These are phyloP conservation scores for Penicillium sclerotiorum DNA, from an alignment of 2,329 filamentous ascomycete species.

Conservation along the genomic window DNA sequence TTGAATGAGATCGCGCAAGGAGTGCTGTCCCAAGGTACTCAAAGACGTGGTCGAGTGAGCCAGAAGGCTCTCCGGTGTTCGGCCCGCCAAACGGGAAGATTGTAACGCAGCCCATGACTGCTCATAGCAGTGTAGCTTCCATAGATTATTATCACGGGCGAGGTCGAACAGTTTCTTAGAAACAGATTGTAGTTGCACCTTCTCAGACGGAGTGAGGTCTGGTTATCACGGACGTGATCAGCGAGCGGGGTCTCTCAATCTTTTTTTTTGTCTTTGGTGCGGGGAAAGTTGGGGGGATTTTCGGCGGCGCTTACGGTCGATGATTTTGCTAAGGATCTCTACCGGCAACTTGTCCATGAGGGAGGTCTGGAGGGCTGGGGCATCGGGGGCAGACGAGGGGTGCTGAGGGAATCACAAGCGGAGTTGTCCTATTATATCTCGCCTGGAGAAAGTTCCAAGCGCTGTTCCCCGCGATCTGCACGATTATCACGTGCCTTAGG, in stretches of 20 bases:
- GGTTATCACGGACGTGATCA: slow-evolving; percentile 20
- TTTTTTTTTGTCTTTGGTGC: slow-evolving; percentile 12
- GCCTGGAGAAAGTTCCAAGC: slow-evolving; percentile 15
- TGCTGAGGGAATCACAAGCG: slow-evolving; percentile 6
- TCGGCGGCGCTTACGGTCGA: slow-evolving; percentile 57
- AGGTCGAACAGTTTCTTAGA: slow-evolving; percentile 67
- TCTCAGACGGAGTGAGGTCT: slow-evolving; percentile 67
- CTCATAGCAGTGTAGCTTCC: slow-evolving; percentile 75
- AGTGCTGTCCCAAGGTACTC: slow-evolving; percentile 34
- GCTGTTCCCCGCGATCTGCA: slow-evolving; percentile 24
- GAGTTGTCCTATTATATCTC: slow-evolving; percentile 12
- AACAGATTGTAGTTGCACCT: slow-evolving; percentile 69
- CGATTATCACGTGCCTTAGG: slow-evolving; percentile 22
- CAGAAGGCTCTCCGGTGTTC: slow-evolving; percentile 52
- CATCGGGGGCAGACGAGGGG: slow-evolving; percentile 30
- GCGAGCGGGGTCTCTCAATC: slow-evolving; percentile 16
- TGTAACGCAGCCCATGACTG: slow-evolving; percentile 67
- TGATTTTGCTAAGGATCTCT: slow-evolving; percentile 66
- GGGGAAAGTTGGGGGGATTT: slow-evolving; percentile 24
- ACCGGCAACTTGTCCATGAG: slow-evolving; percentile 61
- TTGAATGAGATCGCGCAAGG: slow-evolving; percentile 39
- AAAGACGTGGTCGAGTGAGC: slow-evolving; percentile 38
- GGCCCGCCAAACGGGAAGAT: slow-evolving; percentile 23
- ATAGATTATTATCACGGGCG: slow-evolving; percentile 73
- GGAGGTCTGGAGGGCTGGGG: slow-evolving; percentile 19